phyloP scores from a whole-genome alignment of 2,329 filamentous ascomycete genomes.

The Hansfordia pulvinata region DNA sequence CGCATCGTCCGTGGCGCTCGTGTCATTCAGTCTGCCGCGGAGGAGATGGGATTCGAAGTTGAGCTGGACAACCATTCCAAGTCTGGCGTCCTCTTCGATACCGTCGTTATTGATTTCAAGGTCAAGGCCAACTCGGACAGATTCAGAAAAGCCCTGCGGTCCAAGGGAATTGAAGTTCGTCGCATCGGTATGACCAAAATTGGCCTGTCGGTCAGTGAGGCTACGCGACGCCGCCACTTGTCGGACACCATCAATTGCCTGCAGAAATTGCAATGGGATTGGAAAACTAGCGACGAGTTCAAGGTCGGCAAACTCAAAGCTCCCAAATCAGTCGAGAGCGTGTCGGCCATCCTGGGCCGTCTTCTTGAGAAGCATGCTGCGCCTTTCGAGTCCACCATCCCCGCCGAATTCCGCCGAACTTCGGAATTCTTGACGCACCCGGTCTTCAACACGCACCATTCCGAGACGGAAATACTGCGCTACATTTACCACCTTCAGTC shows the following conservation, averaged over 20 bases:
- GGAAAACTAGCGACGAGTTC: constrained; percentile 13
- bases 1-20: constrained; percentile 59
- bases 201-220: constrained; percentile 1
- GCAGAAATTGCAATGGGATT: no score
- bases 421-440: constrained; percentile 74
- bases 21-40: constrained; percentile 51
- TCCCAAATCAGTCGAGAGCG: constrained; percentile 1
- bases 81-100: constrained; percentile 60
- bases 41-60: constrained; percentile 49
- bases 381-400: constrained; percentile 29
- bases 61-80: constrained; percentile 41
- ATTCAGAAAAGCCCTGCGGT: neutral
- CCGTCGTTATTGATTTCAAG: constrained; percentile 54
- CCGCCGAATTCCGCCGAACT: constrained; percentile 51
- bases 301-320: constrained; percentile 28
- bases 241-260: no score
- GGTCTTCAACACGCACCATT: constrained; percentile 90
- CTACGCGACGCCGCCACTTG: no score
- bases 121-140: no score
- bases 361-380: constrained; percentile 19
- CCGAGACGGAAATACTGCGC: constrained; percentile 83
- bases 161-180: neutral
- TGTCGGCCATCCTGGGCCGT: no score
- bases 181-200: neutral
- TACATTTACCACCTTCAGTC: constrained; percentile 91